phyloP scores from a whole-genome alignment of 2,329 filamentous ascomycete species.

The Rachicladosporium sp. region DNA sequence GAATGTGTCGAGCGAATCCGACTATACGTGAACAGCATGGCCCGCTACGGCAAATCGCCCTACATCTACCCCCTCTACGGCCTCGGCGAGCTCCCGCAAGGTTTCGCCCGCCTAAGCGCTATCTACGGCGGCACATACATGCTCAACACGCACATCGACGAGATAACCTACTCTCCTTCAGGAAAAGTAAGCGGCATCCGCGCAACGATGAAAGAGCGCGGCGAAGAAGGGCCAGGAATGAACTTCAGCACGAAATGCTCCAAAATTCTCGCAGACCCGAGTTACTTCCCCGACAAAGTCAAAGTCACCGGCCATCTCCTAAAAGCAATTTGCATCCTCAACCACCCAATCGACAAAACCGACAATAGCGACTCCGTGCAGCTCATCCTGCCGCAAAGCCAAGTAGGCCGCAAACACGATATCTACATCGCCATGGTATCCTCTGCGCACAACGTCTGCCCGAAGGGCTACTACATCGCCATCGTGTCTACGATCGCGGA shows the following conservation, averaged over 20 bases:
- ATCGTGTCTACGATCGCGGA: constrained; percentile 98
- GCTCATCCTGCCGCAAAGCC: constrained; percentile 94
- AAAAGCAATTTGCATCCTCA: constrained; percentile 94
- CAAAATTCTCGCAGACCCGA: constrained; percentile 91
- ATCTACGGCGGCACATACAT: constrained; percentile 99
- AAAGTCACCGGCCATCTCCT: constrained; percentile 80
- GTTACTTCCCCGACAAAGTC: constrained; percentile 87
- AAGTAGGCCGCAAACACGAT: constrained; percentile 93
- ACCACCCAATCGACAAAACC: constrained; percentile 85
- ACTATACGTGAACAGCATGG: constrained; percentile 95
- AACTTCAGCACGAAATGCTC: constrained; percentile 93
- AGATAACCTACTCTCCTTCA: constrained; percentile 61
- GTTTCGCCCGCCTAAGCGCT: constrained; percentile 90
- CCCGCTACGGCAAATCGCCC: constrained; percentile 92
- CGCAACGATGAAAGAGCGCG: constrained; percentile 85
- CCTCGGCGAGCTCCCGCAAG: constrained; percentile 90
- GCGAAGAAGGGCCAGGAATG: constrained; percentile 62
- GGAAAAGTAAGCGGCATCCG: constrained; percentile 90
- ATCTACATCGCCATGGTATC: constrained; percentile 96
- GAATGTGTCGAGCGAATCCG: constrained; percentile 86
- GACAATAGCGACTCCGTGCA: constrained; percentile 81
- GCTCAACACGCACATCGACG: constrained; percentile 90
- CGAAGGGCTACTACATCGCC: constrained; percentile 97
- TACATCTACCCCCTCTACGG: constrained; percentile 99
- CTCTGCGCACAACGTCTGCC: constrained; percentile 92